Conservation (phyloP, 140 eudicot genomes). For the Oenanthe javanica region DNA sequence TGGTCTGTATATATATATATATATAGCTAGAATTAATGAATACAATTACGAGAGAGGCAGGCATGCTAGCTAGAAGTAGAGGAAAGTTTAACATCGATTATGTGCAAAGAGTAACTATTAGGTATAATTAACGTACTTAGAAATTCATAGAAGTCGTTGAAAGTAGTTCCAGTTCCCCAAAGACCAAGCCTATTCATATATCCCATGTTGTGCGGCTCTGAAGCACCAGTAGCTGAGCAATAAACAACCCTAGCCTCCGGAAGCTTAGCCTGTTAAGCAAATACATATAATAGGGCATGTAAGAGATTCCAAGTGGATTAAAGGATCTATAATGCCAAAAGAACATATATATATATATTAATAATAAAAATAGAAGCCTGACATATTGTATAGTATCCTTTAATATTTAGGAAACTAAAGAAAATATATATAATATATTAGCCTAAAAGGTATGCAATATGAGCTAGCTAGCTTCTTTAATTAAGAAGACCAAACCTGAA, state of each 20-base stretch:
- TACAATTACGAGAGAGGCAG: neutral
- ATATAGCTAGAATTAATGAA: neutral
- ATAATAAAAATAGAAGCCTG: too few relatives aligned
- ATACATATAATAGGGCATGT: neutral
- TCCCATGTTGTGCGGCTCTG: constrained; percentile 95
- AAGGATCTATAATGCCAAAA: too few relatives aligned
- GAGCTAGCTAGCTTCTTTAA: neutral
- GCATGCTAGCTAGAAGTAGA: neutral
- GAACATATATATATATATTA: too few relatives aligned
- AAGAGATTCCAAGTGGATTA: too few relatives aligned
- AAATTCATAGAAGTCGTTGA: constrained; percentile 56
- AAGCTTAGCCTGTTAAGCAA: constrained; percentile 64
- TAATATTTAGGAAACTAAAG: neutral
- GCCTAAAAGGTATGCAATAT: neutral
- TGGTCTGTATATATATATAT: too few relatives aligned
- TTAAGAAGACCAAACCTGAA: constrained; percentile 65
- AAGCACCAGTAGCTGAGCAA: constrained; percentile 99
- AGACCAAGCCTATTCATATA: constrained; percentile 99
- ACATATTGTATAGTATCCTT: too few relatives aligned
- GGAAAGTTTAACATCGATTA: neutral
- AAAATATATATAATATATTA: too few relatives aligned
- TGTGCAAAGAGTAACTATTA: neutral
- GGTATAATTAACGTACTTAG: neutral
- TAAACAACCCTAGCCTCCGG: constrained; percentile 91
- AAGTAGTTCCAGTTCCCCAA: constrained; percentile 97